Evolutionary conservation across 108 stramenopile species (phyloP).

Genomic region (Fragilaria radians): DNA sequence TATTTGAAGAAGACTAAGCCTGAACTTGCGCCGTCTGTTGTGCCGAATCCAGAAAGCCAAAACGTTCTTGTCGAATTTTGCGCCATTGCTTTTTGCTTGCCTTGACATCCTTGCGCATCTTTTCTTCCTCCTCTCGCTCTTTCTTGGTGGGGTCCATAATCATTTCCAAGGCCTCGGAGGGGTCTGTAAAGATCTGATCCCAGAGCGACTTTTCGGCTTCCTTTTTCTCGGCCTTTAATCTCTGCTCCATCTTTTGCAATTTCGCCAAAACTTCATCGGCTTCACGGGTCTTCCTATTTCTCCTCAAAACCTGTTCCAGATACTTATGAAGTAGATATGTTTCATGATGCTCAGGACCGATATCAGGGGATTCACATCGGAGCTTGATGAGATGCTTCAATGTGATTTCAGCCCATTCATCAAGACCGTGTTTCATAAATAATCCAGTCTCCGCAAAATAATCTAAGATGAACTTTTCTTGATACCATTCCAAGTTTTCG

Average conservation of each 20-base stretch:
- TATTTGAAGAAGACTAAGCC: no score
- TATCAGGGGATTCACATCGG: constrained; percentile 69
- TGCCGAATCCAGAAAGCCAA: constrained; percentile 44
- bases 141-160: constrained; percentile 43
- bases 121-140: constrained; percentile 39
- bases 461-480: constrained; percentile 80
- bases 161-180: constrained; percentile 49
- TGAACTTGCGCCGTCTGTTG: no score
- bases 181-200: constrained; percentile 50
- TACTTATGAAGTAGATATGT: constrained; percentile 59
- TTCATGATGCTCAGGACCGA: constrained; percentile 81
- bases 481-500: constrained; percentile 83
- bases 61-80: constrained; percentile 43
- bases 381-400: constrained; percentile 58
- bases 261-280: constrained; percentile 41
- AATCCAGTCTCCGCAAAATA: constrained; percentile 82
- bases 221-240: constrained; percentile 41
- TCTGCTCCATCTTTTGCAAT: background rate
- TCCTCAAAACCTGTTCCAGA: constrained; percentile 48
- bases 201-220: constrained; percentile 63
- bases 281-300: constrained; percentile 53
- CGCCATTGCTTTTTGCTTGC: constrained; percentile 49
- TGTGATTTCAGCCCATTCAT: constrained; percentile 76
- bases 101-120: constrained; percentile 37
- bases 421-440: constrained; percentile 70